phyloP scores from a whole-genome alignment of 441 rosid genomes.

The Pelargonium myrrhifolium region DNA sequence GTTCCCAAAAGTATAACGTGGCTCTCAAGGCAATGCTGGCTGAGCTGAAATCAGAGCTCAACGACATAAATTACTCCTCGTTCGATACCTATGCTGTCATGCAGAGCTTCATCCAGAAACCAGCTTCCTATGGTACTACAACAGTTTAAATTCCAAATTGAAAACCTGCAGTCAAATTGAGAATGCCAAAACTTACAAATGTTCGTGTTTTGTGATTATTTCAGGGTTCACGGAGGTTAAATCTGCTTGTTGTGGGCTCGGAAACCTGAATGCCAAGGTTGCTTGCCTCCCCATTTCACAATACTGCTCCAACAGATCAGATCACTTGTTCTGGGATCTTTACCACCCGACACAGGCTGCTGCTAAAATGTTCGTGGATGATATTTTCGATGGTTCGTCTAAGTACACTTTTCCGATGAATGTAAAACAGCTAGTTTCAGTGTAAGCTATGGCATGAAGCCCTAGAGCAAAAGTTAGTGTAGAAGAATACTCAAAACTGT shows the following conservation, averaged over 20 bases:
- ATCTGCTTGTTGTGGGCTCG: slow-evolving; percentile 81
- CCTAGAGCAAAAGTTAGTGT: too few species aligned
- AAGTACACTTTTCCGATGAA: slow-evolving; percentile 30
- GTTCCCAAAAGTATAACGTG: slow-evolving; percentile 35
- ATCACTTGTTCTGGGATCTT: slow-evolving; percentile 69
- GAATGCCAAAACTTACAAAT: too few species aligned
- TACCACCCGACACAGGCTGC: slow-evolving; percentile 52
- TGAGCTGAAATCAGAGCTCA: slow-evolving; percentile 35
- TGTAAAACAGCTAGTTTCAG: slow-evolving; percentile 22
- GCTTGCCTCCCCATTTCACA: slow-evolving; percentile 53
- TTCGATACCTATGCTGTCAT: slow-evolving; percentile 37
- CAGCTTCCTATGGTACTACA: slow-evolving; percentile 43
- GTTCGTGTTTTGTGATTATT: not conserved
- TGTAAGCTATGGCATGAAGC: too few species aligned
- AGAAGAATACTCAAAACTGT: too few species aligned
- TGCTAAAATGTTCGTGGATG: slow-evolving; percentile 29
- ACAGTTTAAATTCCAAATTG: not conserved
- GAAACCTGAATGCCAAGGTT: slow-evolving; percentile 42
- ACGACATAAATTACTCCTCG: slow-evolving; percentile 41
- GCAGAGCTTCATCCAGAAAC: slow-evolving; percentile 35
- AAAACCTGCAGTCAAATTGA: too few species aligned
- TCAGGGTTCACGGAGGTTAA: slow-evolving; percentile 53
- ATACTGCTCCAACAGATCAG: slow-evolving; percentile 52
- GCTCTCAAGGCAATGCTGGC: slow-evolving; percentile 35
- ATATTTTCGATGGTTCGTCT: slow-evolving; percentile 31